These are phyloP conservation scores for Rhexocercosporidium sp. DNA, from an alignment of 2,329 filamentous ascomycete genomes.

Conservation along the genomic window DNA sequence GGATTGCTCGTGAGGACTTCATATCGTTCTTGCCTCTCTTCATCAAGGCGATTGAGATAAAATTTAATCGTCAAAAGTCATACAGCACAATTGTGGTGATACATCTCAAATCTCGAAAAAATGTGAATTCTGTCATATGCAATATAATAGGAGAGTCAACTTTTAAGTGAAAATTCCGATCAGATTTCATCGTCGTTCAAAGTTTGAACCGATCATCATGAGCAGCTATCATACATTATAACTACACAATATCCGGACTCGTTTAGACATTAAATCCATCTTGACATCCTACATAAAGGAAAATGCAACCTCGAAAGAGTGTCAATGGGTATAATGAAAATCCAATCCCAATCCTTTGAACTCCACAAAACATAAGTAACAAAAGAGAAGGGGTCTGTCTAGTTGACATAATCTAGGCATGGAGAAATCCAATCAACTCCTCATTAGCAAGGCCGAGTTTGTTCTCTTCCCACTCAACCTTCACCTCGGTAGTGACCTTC, in stretches of 20 bases:
- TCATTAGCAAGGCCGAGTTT: constrained; percentile 14
- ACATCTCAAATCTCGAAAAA: neutral
- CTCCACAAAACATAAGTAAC: neutral
- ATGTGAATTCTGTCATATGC: too few species aligned
- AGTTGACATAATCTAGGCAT: neutral
- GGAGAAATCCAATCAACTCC: constrained; percentile 20
- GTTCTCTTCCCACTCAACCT: constrained; percentile 25
- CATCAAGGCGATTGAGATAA: too few species aligned
- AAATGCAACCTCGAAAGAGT: neutral
- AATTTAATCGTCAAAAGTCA: too few species aligned
- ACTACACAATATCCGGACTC: constrained; percentile 8
- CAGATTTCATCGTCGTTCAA: neutral
- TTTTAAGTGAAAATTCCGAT: neutral
- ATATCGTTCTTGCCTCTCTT: too few species aligned
- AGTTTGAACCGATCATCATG: neutral
- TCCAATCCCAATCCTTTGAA: neutral
- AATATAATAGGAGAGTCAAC: too few species aligned
- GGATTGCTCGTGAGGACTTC: neutral
- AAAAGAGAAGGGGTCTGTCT: neutral
- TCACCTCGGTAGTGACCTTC: constrained; percentile 27
- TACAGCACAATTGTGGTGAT: neutral
- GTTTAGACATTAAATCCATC: neutral
- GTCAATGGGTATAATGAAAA: constrained; percentile 11
- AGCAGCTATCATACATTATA: constrained; percentile 13
- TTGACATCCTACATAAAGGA: neutral